phyloP scores from a whole-genome alignment of 1,139 yeast species.

The Yamadazyma diddensiae region DNA sequence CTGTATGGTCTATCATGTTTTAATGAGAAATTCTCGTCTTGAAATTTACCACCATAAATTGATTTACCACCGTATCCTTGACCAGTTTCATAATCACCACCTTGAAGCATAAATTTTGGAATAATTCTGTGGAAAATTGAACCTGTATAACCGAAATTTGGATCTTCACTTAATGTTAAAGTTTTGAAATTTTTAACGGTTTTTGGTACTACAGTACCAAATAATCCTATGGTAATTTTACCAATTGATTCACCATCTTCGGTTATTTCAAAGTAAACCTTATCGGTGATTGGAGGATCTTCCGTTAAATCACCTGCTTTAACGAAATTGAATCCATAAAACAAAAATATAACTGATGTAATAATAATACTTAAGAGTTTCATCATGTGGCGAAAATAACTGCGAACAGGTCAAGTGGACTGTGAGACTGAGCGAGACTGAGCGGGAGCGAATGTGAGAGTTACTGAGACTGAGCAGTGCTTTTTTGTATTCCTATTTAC shows the following conservation, averaged over 20 bases:
- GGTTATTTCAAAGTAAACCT: slow-evolving; percentile 82
- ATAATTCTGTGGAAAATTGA: slow-evolving; percentile 59
- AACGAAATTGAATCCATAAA: slow-evolving; percentile 18
- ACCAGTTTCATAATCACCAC: slow-evolving; percentile 61
- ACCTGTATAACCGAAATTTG: slow-evolving; percentile 48
- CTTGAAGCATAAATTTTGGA: slow-evolving; percentile 59
- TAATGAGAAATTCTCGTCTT: slow-evolving; percentile 54
- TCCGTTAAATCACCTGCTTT: slow-evolving; percentile 31
- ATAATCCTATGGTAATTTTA: slow-evolving; percentile 65
- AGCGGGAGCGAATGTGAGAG: too few species aligned
- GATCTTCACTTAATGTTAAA: slow-evolving; percentile 59
- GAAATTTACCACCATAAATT: slow-evolving; percentile 55
- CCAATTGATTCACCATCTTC: slow-evolving; percentile 76
- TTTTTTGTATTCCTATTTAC: slow-evolving; percentile 2
- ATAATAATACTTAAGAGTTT: slow-evolving; percentile 24
- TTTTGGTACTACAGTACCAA: slow-evolving; percentile 63
- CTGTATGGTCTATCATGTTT: slow-evolving; percentile 60
- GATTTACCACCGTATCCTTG: slow-evolving; percentile 62
- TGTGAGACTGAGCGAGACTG: too few species aligned
- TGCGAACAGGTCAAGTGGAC: neutral
- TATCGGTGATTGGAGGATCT: slow-evolving; percentile 63
- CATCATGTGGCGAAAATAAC: slow-evolving; percentile 17
- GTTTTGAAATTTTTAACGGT: slow-evolving; percentile 58
- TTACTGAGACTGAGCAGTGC: too few species aligned
- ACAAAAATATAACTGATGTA: slow-evolving; percentile 15